Conservation (phyloP, 1,284 basidiomycete genomes). For the Tremellales sp. region DNA sequence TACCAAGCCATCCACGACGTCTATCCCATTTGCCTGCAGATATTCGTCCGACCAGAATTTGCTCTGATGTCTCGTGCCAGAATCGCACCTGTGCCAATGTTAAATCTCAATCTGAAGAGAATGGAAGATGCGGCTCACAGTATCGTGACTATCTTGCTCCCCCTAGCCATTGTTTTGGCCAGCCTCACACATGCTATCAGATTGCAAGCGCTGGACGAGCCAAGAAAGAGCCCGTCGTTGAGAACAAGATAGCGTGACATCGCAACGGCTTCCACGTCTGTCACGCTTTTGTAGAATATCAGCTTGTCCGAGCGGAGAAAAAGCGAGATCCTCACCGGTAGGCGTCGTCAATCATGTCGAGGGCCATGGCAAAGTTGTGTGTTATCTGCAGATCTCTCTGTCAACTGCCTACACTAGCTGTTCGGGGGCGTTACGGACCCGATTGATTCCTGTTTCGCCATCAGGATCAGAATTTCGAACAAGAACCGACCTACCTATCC, state of each 20-base stretch:
- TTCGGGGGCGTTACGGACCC: slow-evolving; percentile 47
- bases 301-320: slow-evolving; percentile 3
- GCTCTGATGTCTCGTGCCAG: slow-evolving; percentile 78
- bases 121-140: slow-evolving; percentile 55
- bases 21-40: slow-evolving; percentile 60
- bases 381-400: slow-evolving; percentile 51
- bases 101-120: background rate
- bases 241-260: slow-evolving; percentile 87
- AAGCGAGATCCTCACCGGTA: slow-evolving; percentile 64
- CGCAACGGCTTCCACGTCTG: slow-evolving; percentile 82
- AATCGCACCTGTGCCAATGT: slow-evolving; percentile 62
- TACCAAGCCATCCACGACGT: slow-evolving; percentile 47
- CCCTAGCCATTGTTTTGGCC: slow-evolving; percentile 60
- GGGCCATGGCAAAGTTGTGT: slow-evolving; percentile 75
- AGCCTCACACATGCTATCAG: slow-evolving; percentile 81
- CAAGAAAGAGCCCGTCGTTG: slow-evolving; percentile 89
- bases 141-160: slow-evolving; percentile 75
- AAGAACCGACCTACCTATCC: slow-evolving; percentile 58
- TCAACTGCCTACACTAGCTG: background rate
- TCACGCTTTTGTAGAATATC: slow-evolving; percentile 56
- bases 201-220: slow-evolving; percentile 95
- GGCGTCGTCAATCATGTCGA: slow-evolving; percentile 78
- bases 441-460: slow-evolving; percentile 56
- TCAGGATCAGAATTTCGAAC: background rate
- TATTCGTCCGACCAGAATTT: slow-evolving; percentile 81